Percentiles rank a stretch among this genome's conserved stretches.
Conservation (phyloP, 345 rosid genomes). For the Orychophragmus violaceus region DNA sequence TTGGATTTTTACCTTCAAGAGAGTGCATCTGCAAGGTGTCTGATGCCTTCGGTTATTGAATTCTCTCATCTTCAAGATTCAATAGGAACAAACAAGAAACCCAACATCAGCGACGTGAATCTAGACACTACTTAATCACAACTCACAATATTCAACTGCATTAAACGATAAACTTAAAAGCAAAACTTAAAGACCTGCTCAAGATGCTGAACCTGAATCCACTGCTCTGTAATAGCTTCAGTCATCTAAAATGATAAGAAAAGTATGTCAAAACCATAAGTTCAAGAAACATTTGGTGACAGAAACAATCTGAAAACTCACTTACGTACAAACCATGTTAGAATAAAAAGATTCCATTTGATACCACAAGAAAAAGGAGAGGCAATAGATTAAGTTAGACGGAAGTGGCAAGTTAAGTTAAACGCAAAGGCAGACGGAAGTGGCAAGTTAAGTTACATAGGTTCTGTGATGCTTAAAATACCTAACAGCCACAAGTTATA, state of each 20-base stretch:
- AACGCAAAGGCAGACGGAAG: not conserved
- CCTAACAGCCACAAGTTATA: not conserved
- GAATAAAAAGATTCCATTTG: not conserved
- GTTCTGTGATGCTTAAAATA: not conserved
- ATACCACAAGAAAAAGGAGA: not conserved
- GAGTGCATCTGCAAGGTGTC: conserved; percentile 5
- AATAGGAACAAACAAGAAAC: not conserved
- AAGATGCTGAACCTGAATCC: conserved; percentile 27
- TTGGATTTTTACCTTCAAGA: conserved; percentile 13
- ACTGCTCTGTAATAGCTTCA: conserved; percentile 6
- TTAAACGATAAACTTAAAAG: not conserved
- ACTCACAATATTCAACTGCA: not conserved
- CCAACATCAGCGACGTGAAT: too few relatives aligned
- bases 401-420: not conserved
- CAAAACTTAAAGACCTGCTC: conserved; percentile 11
- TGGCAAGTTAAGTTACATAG: not conserved
- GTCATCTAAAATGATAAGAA: conserved; percentile 8
- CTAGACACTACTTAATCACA: not conserved
- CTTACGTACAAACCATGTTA: not conserved
- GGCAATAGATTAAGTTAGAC: not conserved
- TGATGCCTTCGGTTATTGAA: conserved; percentile 23
- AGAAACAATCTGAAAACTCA: not conserved
- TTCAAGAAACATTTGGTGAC: not conserved
- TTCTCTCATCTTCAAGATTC: too few relatives aligned
- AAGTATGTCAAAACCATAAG: not conserved